Evolutionary conservation across 2,329 filamentous ascomycete genomes (phyloP), one percentile per base, ranked within the genome.

Genomic region (Westerdykella ornata): DNA sequence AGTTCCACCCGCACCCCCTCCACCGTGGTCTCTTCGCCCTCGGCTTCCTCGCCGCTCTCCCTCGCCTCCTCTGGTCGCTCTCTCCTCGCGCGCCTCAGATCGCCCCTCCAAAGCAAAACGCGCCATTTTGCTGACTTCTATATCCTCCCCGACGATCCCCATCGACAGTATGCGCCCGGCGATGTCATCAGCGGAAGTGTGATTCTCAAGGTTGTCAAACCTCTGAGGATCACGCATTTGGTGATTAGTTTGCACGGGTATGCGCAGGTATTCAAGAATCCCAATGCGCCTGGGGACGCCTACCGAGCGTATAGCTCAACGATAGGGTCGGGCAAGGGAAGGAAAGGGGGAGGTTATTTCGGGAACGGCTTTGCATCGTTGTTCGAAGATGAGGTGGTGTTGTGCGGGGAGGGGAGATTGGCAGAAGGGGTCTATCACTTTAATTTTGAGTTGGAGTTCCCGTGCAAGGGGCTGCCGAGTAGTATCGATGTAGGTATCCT

Each of bases 401-500:
- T 92, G 28, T 88, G 85, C 58, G 85, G 85, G 16, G 84, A 89
- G 55, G 85, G 86, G 12, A 77, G 82, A 54, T 69, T 92, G 28
- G 81, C 84, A 38, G 76, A 84, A 35, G 84, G 84, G 30, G 77
- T 78, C 52, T 90, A 88, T 59, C 81, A 88, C 63, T 92, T 92
- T 64, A 81, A 84, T 45, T 88, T 87, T 53, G 80, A 86, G 55
- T 68, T 87, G 47, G 71, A 82, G 42, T 86, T 88, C 51, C 83
- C 84, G 2, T 71, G 76, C 37, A 77, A 80, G 53, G 77, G 76
- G 4, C 68, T 92, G 44, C 86, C 86, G n/a, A 95, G 87, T 67
- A 96, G 90, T 64, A 90, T 98, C 59, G 89, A 94, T 69, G 90
- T 96, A 76, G 60, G 85, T 51, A 5, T 20, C 14, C 33, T n/a